Conservation (phyloP, 73 alveolate species). For the Effrenium voratum region DNA sequence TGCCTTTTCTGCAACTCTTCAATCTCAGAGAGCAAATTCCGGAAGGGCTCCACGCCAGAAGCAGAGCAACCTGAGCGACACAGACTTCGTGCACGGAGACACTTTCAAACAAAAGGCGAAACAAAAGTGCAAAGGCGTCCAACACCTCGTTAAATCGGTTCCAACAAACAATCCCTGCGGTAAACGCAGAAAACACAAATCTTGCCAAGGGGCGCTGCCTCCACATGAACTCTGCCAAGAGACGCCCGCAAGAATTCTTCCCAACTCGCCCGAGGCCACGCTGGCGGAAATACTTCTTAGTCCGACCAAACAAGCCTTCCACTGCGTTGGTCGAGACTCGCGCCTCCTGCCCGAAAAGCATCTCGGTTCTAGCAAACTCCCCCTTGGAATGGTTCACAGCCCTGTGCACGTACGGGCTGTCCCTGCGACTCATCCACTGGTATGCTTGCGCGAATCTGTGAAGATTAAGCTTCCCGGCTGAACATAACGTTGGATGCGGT, state of each 20-base stretch:
- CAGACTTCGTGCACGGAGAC: too few relatives aligned
- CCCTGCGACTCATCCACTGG: not conserved
- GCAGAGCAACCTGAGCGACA: too few relatives aligned
- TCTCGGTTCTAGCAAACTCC: not conserved
- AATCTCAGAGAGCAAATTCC: not conserved
- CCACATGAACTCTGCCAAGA: constrained; percentile 11
- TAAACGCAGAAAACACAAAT: too few relatives aligned
- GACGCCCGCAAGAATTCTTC: not conserved
- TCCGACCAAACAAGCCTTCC: constrained; percentile 5
- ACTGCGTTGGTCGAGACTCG: constrained; percentile 5
- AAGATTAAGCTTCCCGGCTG: not conserved
- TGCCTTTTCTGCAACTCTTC: not conserved
- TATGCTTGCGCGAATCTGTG: not conserved
- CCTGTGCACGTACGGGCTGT: not conserved
- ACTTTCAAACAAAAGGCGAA: too few relatives aligned
- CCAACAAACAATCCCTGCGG: too few relatives aligned
- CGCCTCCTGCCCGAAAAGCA: not conserved
- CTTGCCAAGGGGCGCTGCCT: not conserved
- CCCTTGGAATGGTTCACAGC: not conserved
- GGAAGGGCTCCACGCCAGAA: not conserved
- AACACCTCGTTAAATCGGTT: too few relatives aligned
- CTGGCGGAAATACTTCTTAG: not conserved
- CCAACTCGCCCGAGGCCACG: not conserved
- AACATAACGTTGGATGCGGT: not conserved
- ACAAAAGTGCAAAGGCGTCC: too few relatives aligned